Percentiles rank a stretch among this genome's conserved stretches.
phyloP scores from a whole-genome alignment of 2,329 filamentous ascomycete genomes.

The Neobulgaria alba region DNA sequence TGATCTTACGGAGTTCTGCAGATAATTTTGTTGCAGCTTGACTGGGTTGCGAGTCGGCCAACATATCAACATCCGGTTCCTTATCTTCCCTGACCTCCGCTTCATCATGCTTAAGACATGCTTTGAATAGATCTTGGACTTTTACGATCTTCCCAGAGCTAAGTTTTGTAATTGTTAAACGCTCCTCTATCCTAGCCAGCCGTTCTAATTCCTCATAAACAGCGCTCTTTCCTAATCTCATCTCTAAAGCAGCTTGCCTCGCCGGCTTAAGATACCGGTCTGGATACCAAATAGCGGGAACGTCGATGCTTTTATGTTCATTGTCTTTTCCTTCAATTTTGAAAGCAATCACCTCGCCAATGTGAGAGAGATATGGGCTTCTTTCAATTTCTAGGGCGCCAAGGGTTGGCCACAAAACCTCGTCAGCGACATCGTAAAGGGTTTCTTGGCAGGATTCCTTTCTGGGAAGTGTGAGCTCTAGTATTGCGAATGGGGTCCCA shows the following conservation, averaged over 20 bases:
- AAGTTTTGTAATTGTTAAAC: conserved; percentile 19
- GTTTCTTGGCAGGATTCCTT: conserved; percentile 21
- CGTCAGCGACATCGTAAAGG: conserved; percentile 29
- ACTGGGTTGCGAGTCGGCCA: conserved; percentile 1
- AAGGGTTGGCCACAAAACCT: conserved; percentile 22
- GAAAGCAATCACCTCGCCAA: conserved; percentile 43
- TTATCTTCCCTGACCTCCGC: conserved; percentile 10
- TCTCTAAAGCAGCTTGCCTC: conserved; percentile 38
- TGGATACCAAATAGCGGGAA: conserved; percentile 44
- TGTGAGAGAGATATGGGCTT: conserved; percentile 26
- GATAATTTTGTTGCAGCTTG: conserved; percentile 19
- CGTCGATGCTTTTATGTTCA: conserved; percentile 38
- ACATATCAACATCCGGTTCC: conserved; percentile 12
- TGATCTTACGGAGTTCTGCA: conserved; percentile 20
- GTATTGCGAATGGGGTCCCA: conserved; percentile 23
- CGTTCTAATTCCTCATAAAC: conserved; percentile 22
- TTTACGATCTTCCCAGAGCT: conserved; percentile 20
- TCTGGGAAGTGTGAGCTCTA: conserved; percentile 22
- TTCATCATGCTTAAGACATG: conserved; percentile 26
- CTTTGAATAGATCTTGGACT: conserved; percentile 25
- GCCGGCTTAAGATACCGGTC: conserved; percentile 43
- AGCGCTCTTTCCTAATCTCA: conserved; percentile 28
- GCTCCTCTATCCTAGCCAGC: conserved; percentile 22
- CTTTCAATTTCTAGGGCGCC: conserved; percentile 13
- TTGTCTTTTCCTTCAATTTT: conserved; percentile 33